Base-by-base conservation (phyloP, 73 alveolate species). In the Paramecium octaurelia region DNA sequence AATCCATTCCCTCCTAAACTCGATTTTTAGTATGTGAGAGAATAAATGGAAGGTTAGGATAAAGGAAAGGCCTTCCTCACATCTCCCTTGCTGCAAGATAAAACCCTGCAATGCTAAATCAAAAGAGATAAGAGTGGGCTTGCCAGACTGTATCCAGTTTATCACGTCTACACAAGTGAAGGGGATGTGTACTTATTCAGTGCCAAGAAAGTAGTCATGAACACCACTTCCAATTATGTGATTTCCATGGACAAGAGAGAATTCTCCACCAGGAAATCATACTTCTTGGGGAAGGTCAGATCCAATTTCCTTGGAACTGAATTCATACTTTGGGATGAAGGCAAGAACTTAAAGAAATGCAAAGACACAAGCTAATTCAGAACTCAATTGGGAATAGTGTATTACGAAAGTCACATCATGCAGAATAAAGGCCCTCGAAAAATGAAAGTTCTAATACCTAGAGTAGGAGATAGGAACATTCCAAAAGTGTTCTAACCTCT, bases 271-370 rank as follows among this genome's bases (percentile, higher is more conserved):
- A 95, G 94, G 29, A 80, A 46, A 23, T 93, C 86, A 27, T 94
- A 93, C 1, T 97, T 90, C 69, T 58, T 96, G 10, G 99, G 98
- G 2, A 97, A 96, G 76, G 95, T 97, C 34, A 92, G 98, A 75
- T 92, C 97, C 5, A 97, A 97, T 85, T 97, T 97, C 95, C 89
- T 97, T 27, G 99, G 99, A 38, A 97, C 99, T 8, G 99, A 97
- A 90, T 97, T 97, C 76, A 71, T 58, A 20, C 83, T 96, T 44
- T 97, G 80, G 70, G 99, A 97, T 88, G 76, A 92, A n/a, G 98
- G 98, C 6, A 93, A 93, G 75, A 96, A 96, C 59, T 98, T 98
- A 5, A 96, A 96, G 92, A 96, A 95, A 48, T 90, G 94, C 8
- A 96, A 96, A 68, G 76, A 69, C 34, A 88, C 89, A 14, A 95